A percentile compares a stretch with the other conserved stretches of the same genome.
phyloP scores from a whole-genome alignment of 2,329 filamentous ascomycete species.

The Talaromyces sp. region DNA sequence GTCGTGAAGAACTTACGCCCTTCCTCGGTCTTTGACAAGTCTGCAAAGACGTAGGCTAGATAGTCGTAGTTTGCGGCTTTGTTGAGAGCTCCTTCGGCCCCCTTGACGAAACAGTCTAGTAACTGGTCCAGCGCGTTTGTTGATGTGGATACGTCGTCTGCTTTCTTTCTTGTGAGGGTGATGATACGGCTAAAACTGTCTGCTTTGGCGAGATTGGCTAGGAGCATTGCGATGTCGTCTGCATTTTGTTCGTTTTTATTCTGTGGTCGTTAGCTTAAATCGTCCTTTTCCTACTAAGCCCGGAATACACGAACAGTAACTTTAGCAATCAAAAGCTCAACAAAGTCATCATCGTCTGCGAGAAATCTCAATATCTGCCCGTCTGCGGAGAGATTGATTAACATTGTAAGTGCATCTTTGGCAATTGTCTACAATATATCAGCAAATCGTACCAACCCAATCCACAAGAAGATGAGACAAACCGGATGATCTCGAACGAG shows the following conservation, averaged over 20 bases:
- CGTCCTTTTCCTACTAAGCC: background rate
- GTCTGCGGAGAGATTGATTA: conserved; percentile 85
- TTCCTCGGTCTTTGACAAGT: conserved; percentile 77
- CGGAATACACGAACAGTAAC: conserved; percentile 61
- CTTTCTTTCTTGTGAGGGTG: conserved; percentile 58
- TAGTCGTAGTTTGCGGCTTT: conserved; percentile 86
- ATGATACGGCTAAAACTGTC: conserved; percentile 70
- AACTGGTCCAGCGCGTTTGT: conserved; percentile 81
- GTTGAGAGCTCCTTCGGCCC: conserved; percentile 78
- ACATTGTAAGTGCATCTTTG: conserved; percentile 77
- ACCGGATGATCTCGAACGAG: conserved; percentile 80
- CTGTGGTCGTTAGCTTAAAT: conserved; percentile 25
- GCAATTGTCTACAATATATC: conserved; percentile 66
- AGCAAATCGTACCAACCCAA: background rate
- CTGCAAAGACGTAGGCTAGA: conserved; percentile 88
- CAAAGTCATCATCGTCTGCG: conserved; percentile 74
- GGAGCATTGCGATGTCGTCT: conserved; percentile 82
- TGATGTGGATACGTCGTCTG: conserved; percentile 61
- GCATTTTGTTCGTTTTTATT: conserved; percentile 70
- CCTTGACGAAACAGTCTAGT: conserved; percentile 94
- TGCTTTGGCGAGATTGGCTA: conserved; percentile 86
- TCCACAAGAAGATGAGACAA: conserved; percentile 33
- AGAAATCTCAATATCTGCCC: conserved; percentile 70
- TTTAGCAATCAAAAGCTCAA: conserved; percentile 69
- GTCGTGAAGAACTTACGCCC: conserved; percentile 73